Evolutionary conservation across 495 filamentous ascomycete genomes (phyloP), one percentile per base, ranked within the genome.

Genomic region (Penicillium salamii): DNA sequence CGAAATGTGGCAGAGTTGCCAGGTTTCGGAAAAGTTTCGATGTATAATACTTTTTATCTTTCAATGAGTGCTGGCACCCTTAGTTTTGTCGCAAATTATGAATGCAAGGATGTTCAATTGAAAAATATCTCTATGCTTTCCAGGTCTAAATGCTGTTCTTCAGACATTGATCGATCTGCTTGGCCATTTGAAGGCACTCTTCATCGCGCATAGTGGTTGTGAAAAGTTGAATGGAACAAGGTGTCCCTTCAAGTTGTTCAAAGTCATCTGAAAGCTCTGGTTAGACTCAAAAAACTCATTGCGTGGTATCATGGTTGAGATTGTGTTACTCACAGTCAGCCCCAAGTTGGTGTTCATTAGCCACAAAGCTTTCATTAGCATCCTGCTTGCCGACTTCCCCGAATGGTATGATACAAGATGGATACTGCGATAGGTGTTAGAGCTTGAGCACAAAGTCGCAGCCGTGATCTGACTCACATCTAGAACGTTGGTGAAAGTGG

Each of bases 401-500:
- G 32, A 60, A 66, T 15, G 67, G 67, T 42, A 70, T 55, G 5
- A 68, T 49, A 31, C 58, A 66, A 0, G 62, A 54, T 13, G 67
- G 67, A 48, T 68, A 70, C 67, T 70, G 46, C 2, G 38, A 14
- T 13, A 4, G 31, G 12, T 19, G 13, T 6, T 33, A 7, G 13
- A 3, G 8, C 5, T 17, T n/a, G 7, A n/a, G n/a, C 1, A 5
- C 28, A 9, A 50, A 1, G 12, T 32, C 29, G 7, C 4, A 32
- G 29, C 5, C 11, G 0, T 13, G 2, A 17, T 18, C 9, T 17
- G 36, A 62, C 75, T 59, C 55, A 77, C 76, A 53, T 78, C 71
- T 0, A 78, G 53, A 24, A 65, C 31, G 55, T 77, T 78, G 53
- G 65, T 55, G 13, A 76, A 53, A 5, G 66, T 54, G 5, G 74